Percentiles rank a stretch among this genome's conserved stretches.
phyloP scores from a whole-genome alignment of 2,329 filamentous ascomycete species.

The Calonectria henricotiae region DNA sequence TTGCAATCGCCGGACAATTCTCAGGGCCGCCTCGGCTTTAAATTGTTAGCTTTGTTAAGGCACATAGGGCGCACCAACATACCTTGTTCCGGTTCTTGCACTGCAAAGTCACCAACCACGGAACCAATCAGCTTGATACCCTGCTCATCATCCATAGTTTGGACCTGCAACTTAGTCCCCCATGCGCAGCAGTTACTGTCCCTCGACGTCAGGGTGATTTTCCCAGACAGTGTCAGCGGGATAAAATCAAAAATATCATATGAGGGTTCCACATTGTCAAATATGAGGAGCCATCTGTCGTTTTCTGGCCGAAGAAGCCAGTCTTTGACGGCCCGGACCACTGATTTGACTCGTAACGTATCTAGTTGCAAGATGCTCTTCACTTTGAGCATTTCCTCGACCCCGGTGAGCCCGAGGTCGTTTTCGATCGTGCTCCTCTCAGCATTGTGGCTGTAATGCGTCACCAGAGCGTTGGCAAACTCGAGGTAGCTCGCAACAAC shows the following conservation, averaged over 20 bases:
- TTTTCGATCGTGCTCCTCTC: slow-evolving; percentile 32
- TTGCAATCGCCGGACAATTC: slow-evolving; percentile 26
- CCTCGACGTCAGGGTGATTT: slow-evolving; percentile 33
- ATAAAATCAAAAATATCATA: slow-evolving; percentile 40
- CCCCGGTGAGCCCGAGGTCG: slow-evolving; percentile 33
- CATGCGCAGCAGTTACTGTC: slow-evolving; percentile 35
- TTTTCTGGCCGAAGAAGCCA: slow-evolving; percentile 37
- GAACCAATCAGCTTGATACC: slow-evolving; percentile 28
- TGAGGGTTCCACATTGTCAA: slow-evolving; percentile 36
- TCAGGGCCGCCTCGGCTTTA: slow-evolving; percentile 31
- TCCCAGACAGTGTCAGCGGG: slow-evolving; percentile 34
- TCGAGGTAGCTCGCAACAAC: slow-evolving; percentile 36
- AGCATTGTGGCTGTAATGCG: slow-evolving; percentile 26
- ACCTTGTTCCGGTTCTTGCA: slow-evolving; percentile 31
- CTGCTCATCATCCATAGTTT: slow-evolving; percentile 27
- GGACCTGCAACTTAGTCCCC: slow-evolving; percentile 33
- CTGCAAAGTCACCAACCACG: slow-evolving; percentile 13
- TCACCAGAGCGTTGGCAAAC: slow-evolving; percentile 32
- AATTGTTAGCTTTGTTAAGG: slow-evolving; percentile 6
- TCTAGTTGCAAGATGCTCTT: slow-evolving; percentile 36
- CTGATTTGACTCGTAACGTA: slow-evolving; percentile 34
- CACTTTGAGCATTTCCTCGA: slow-evolving; percentile 34
- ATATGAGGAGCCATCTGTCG: slow-evolving; percentile 34
- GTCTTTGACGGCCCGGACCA: slow-evolving; percentile 35
- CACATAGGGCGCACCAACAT: not conserved